These are phyloP conservation scores for Thelephora terrestris DNA, from an alignment of 1,284 basidiomycete genomes.

Conservation along the genomic window DNA sequence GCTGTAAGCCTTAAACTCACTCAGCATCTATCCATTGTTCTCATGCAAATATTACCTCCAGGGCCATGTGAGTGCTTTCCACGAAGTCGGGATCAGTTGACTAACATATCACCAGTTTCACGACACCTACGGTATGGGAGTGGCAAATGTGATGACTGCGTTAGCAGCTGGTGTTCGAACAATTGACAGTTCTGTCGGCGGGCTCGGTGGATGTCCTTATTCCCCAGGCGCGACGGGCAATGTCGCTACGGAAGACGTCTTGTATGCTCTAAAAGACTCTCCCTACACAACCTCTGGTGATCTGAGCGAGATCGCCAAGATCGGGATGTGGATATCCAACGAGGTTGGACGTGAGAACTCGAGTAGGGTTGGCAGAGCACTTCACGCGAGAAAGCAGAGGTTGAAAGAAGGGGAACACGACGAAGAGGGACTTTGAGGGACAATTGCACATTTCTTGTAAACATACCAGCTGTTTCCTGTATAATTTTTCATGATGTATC, in stretches of 20 bases:
- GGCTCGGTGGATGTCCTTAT: constrained; percentile 92
- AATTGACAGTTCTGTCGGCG: constrained; percentile 70
- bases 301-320: constrained; percentile 57
- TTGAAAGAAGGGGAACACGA: constrained; percentile 15
- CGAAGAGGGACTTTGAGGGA: no score
- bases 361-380: constrained; percentile 76
- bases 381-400: constrained; percentile 40
- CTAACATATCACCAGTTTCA: constrained; percentile 39
- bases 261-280: constrained; percentile 73
- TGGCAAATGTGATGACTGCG: constrained; percentile 62
- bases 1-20: constrained; percentile 44
- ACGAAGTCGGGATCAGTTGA: not conserved
- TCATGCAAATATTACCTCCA: constrained; percentile 14
- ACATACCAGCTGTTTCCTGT: no score
- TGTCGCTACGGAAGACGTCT: constrained; percentile 83
- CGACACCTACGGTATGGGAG: constrained; percentile 83
- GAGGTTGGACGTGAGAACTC: constrained; percentile 58
- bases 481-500: no score
- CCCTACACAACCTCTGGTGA: constrained; percentile 57
- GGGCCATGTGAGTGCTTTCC: constrained; percentile 45
- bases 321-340: constrained; percentile 75
- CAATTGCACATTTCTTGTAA: no score
- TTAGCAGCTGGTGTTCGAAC: constrained; percentile 57
- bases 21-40: constrained; percentile 4
- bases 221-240: constrained; percentile 94